Conservation (phyloP, 345 rosid species). For the Arabis alpina region DNA sequence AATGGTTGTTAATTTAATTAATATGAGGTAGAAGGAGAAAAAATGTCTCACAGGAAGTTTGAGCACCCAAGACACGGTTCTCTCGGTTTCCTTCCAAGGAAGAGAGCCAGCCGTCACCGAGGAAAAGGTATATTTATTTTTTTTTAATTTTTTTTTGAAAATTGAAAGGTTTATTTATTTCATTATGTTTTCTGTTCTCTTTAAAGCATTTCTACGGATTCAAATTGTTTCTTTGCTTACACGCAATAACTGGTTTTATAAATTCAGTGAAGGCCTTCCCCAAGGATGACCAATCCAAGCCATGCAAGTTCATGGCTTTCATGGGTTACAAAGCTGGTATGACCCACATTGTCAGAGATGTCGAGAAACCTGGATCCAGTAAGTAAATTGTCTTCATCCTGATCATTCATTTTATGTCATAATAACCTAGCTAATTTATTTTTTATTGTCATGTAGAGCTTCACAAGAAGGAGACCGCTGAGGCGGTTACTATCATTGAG, state of each 20-base stretch:
- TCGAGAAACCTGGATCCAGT: conserved; percentile 91
- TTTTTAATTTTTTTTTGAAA: not conserved
- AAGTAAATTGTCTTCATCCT: conserved; percentile 30
- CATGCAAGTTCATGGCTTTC: conserved; percentile 85
- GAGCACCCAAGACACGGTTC: conserved; percentile 97
- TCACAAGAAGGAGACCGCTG: conserved; percentile 94
- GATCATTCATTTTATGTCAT: not conserved
- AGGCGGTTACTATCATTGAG: conserved; percentile 82
- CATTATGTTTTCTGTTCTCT: too few relatives aligned
- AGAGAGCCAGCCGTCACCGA: conserved; percentile 83
- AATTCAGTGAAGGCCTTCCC: conserved; percentile 89
- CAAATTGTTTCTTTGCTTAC: not conserved
- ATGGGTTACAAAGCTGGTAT: conserved; percentile 92
- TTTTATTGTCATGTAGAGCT: conserved; percentile 53
- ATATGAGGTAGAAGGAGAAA: conserved; percentile 33
- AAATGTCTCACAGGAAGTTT: conserved; percentile 93
- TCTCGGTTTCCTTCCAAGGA: conserved; percentile 91
- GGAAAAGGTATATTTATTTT: conserved; percentile 61
- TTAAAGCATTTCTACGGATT: too few relatives aligned
- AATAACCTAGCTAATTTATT: too few relatives aligned
- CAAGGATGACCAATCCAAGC: conserved; percentile 77
- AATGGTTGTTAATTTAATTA: not conserved
- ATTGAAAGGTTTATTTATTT: not conserved
- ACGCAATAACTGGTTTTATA: not conserved
- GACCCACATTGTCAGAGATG: conserved; percentile 93